Evolutionary conservation across 805 yeast genomes (phyloP), one percentile per base, ranked within the genome.

Genomic region (Wickerhamomyces canadensis): DNA sequence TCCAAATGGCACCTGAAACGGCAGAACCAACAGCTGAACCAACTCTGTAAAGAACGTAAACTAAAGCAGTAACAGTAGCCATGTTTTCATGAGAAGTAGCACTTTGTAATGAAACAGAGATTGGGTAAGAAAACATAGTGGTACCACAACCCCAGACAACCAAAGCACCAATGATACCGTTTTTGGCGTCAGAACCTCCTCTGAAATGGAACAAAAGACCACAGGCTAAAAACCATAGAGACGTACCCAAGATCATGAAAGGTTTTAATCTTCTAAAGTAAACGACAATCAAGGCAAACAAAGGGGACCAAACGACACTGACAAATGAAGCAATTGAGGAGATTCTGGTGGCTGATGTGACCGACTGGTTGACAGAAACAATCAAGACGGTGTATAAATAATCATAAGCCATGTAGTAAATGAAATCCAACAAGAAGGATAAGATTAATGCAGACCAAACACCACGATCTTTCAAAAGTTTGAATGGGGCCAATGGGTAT

Each of bases 1-100:
- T 74, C 85, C 86, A 81, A 27, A 81, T 66, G 19, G 86, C 85
- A 49, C 86, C 88, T 16, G 84, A 70, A 15, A 81, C 72, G 17
- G 81, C 55, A 27, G 68, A 60, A 25, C 88, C 88, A 38, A 80
- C 51, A 6, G 84, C 84, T 14, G 74, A 57, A n/a, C 89, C 88
- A 38, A 81, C 64, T 51, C 76, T 67, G 59, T 76, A 79, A 23
- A 70, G 48, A 5, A 84, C 65, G 42, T 76, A 67, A 52, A 72
- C 70, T 27, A 81, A 54, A 5, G 86, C 72, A 32, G 80, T 70
- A 28, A 77, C 72, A 28, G 76, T 69, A 6, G 86, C 85, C 80
- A 83, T 71, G 60, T 76, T 67, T 55, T 78, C 84, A 57, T 82
- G 89, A 38, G 68, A 70, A 19, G 79, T 71, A 35, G 72, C 66